Percentiles rank a stretch among this genome's conserved stretches.
Evolutionary conservation across 257 asterid genomes (phyloP).

Genomic region (Solanum dulcamara): DNA sequence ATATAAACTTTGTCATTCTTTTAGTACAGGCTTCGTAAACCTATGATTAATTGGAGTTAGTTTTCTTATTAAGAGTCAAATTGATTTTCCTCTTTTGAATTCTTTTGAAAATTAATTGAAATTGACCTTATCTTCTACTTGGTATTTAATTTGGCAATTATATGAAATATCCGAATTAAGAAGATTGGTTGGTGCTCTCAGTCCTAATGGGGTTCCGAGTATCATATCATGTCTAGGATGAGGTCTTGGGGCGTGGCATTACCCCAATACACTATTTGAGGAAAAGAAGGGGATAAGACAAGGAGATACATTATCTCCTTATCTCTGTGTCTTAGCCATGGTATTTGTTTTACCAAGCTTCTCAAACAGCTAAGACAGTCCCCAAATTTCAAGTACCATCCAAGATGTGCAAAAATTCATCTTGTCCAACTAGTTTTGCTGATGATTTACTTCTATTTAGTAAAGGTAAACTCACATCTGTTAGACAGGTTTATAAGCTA

Average conservation of each 20-base stretch:
- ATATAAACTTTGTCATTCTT: neutral
- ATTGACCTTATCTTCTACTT: too few species aligned
- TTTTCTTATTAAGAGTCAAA: too few species aligned
- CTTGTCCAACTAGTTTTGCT: neutral
- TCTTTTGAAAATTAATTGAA: too few species aligned
- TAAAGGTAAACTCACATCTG: neutral
- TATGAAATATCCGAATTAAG: too few species aligned
- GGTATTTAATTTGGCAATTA: too few species aligned
- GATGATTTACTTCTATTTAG: neutral
- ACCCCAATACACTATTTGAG: neutral
- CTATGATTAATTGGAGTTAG: too few species aligned
- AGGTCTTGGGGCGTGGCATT: too few species aligned
- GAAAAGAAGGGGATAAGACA: neutral
- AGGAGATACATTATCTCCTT: neutral
- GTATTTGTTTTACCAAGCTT: neutral
- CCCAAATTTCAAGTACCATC: neutral
- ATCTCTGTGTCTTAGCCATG: neutral
- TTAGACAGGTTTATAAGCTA: neutral
- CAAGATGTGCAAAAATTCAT: neutral
- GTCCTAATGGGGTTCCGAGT: too few species aligned
- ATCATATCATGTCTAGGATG: too few species aligned
- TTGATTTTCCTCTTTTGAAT: too few species aligned
- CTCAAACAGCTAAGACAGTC: neutral
- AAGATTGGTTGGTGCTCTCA: too few species aligned
- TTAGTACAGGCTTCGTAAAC: too few species aligned